phyloP scores from a whole-genome alignment of 1,139 yeast species.

The Candida neerlandica region DNA sequence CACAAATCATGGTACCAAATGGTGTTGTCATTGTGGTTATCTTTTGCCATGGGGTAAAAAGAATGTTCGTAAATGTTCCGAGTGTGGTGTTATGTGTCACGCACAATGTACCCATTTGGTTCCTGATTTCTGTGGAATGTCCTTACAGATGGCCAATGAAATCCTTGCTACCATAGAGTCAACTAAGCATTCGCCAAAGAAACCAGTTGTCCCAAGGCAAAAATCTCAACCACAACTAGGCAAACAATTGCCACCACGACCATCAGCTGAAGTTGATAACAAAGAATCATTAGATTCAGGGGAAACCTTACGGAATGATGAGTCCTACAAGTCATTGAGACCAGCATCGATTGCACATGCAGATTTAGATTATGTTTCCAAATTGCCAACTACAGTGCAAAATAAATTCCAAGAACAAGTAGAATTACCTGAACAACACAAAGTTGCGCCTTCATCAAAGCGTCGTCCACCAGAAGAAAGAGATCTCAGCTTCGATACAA shows the following conservation, averaged over 20 bases:
- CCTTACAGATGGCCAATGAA: slow-evolving; percentile 94
- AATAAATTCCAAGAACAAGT: slow-evolving; percentile 38
- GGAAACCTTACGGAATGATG: slow-evolving; percentile 14
- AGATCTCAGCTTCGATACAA: slow-evolving; percentile 10
- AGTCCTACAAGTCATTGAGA: slow-evolving; percentile 5
- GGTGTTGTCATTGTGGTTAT: slow-evolving; percentile 99
- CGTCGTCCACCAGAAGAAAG: slow-evolving; percentile 11
- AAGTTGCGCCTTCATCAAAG: not conserved
- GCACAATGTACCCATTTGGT: slow-evolving; percentile 90
- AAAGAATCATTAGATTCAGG: slow-evolving; percentile 13
- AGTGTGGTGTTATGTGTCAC: slow-evolving; percentile 95
- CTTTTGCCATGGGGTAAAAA: slow-evolving; percentile 93
- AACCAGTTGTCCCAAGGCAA: slow-evolving; percentile 5
- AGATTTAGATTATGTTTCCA: slow-evolving; percentile 18
- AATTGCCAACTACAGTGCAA: slow-evolving; percentile 40
- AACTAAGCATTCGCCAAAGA: slow-evolving; percentile 37
- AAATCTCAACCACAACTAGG: slow-evolving; percentile 20
- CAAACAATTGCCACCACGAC: slow-evolving; percentile 13
- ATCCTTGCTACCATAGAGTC: slow-evolving; percentile 82
- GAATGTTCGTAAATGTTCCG: slow-evolving; percentile 92
- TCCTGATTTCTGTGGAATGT: slow-evolving; percentile 98
- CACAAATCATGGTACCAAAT: slow-evolving; percentile 91
- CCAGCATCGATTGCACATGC: slow-evolving; percentile 6
- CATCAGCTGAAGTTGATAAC: slow-evolving; percentile 10
- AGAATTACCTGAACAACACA: slow-evolving; percentile 31